Evolutionary conservation across 2,329 filamentous ascomycete species (phyloP).

Genomic region (Stachybotrys elegans): DNA sequence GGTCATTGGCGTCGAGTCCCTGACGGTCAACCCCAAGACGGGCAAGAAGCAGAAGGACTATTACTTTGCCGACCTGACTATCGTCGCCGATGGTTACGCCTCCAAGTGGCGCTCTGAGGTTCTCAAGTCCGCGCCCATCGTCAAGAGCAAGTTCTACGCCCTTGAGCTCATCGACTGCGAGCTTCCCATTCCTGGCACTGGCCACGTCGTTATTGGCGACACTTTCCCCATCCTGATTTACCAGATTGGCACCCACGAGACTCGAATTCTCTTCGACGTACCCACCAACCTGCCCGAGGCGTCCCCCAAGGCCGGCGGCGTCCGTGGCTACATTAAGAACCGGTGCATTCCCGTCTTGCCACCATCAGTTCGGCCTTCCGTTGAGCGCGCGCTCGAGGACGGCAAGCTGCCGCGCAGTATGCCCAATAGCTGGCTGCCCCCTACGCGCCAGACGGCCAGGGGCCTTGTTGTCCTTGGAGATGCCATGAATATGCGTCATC

Average conservation of each 20-base stretch:
- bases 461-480: conserved; percentile 84
- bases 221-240: conserved; percentile 80
- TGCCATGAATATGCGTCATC: conserved; percentile 99
- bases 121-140: conserved; percentile 59
- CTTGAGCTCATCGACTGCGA: conserved; percentile 86
- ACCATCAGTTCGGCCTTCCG: conserved; percentile 63
- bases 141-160: conserved; percentile 86
- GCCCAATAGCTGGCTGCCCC: conserved; percentile 93
- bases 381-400: conserved; percentile 70
- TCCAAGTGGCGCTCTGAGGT: conserved; percentile 86
- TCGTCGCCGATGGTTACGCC: conserved; percentile 87
- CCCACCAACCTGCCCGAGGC: conserved; percentile 73
- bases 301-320: conserved; percentile 68
- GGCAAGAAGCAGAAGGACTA: conserved; percentile 58
- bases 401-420: conserved; percentile 76
- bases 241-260: conserved; percentile 95
- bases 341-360: conserved; percentile 77
- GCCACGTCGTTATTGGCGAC: conserved; percentile 82
- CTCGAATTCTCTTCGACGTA: conserved; percentile 82
- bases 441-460: conserved; percentile 50
- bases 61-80: conserved; percentile 85
- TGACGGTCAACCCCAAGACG: conserved; percentile 55
- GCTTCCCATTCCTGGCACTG: conserved; percentile 69
- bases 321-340: conserved; percentile 77
- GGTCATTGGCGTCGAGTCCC: conserved; percentile 77